A percentile compares a stretch with the other conserved stretches of the same genome.
Evolutionary conservation across 2,329 filamentous ascomycete species (phyloP).

Genomic region (Xylaria sp.): DNA sequence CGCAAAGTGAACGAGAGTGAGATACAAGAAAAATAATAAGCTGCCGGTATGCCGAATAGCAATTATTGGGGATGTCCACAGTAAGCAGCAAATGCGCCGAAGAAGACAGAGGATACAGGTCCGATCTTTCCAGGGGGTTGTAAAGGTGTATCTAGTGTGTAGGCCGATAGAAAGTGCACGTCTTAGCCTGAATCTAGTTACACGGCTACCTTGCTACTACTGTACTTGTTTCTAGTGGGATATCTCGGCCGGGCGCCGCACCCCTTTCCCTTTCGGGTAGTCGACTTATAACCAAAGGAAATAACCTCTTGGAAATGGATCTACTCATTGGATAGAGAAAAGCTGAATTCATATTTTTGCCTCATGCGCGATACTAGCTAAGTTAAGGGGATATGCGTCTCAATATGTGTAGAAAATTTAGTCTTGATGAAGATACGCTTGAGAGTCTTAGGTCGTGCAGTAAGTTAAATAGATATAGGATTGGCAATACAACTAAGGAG

Average conservation of each 20-base stretch:
- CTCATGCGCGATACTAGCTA: no score
- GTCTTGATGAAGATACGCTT: no score
- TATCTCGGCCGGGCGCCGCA: background rate
- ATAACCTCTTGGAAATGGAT: background rate
- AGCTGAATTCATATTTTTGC: no score
- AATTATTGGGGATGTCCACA: conserved; percentile 14
- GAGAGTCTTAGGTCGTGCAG: no score
- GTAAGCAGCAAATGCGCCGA: conserved; percentile 21
- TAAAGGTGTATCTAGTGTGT: background rate
- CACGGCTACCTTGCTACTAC: background rate
- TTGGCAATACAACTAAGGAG: background rate
- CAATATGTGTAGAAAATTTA: no score
- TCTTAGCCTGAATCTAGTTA: background rate
- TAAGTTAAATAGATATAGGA: no score
- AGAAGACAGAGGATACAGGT: background rate
- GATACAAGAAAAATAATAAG: background rate
- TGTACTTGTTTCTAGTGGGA: background rate
- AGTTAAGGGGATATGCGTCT: no score
- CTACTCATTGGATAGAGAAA: no score
- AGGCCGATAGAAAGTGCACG: background rate
- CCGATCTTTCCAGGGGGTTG: background rate
- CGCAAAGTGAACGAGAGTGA: no score
- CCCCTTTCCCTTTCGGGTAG: conserved; percentile 10
- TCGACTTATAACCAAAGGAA: background rate
- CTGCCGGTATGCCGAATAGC: conserved; percentile 15